Conservation (phyloP, 176 grass and related monocot genomes). For the Calamus simplicifolius region DNA sequence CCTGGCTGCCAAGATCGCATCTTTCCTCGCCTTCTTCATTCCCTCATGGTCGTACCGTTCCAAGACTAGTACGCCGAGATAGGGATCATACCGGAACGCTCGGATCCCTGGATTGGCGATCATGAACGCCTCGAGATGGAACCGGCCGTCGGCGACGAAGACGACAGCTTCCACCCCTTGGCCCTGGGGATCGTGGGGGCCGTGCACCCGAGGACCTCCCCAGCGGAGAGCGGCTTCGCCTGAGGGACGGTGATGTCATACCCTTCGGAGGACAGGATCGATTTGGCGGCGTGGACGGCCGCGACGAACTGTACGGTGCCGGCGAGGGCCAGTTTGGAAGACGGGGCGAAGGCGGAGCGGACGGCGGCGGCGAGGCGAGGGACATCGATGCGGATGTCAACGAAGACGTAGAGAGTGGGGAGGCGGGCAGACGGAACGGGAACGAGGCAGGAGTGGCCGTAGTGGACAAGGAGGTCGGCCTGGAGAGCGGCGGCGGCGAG, state of each 20-base stretch:
- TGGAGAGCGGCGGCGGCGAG: constrained; percentile 50
- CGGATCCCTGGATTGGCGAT: constrained; percentile 74
- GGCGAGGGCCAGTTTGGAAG: constrained; percentile 58
- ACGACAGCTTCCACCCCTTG: constrained; percentile 41
- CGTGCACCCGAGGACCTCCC: constrained; percentile 85
- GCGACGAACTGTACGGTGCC: constrained; percentile 88
- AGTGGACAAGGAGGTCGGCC: constrained; percentile 79
- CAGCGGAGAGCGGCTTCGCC: constrained; percentile 73
- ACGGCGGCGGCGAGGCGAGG: constrained; percentile 49
- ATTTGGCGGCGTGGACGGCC: constrained; percentile 63
- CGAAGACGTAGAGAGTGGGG: constrained; percentile 90
- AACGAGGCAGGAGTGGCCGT: constrained; percentile 93
- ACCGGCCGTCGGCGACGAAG: constrained; percentile 78
- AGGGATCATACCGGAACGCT: constrained; percentile 82
- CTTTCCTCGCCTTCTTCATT: constrained; percentile 87
- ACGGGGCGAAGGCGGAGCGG: constrained; percentile 41
- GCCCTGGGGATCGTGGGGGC: constrained; percentile 56
- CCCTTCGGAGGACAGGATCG: constrained; percentile 40
- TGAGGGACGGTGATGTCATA: constrained; percentile 73
- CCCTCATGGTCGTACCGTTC: constrained; percentile 82
- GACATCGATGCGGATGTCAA: constrained; percentile 75
- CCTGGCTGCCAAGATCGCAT: constrained; percentile 55
- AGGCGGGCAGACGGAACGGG: constrained; percentile 75
- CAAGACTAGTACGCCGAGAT: constrained; percentile 63
- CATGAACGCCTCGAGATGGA: constrained; percentile 96